These are phyloP conservation scores for Fagus crenata DNA, from an alignment of 306 rosid genomes.

Conservation along the genomic window DNA sequence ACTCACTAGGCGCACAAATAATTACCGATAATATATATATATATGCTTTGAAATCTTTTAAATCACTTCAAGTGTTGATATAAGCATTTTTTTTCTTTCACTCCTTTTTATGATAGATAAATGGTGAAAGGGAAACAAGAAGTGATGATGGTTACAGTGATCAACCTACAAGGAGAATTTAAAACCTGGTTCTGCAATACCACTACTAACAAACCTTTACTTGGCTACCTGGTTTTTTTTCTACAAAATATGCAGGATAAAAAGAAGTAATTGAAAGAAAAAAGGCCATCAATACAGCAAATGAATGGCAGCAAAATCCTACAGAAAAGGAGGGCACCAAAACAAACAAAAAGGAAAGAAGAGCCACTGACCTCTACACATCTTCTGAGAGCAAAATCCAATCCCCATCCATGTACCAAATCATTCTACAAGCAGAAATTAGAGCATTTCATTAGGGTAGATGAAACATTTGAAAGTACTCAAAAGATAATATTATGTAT, in stretches of 20 bases:
- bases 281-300: constrained; percentile 13
- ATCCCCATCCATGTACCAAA: constrained; percentile 99
- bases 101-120: background rate
- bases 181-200: background rate
- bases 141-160: background rate
- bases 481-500: constrained; percentile 16
- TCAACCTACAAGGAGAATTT: background rate
- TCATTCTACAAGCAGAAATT: constrained; percentile 69
- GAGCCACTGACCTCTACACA: constrained; percentile 79
- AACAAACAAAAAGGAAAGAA: constrained; percentile 19
- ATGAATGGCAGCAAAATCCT: constrained; percentile 10
- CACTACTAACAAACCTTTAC: background rate
- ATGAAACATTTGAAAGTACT: background rate
- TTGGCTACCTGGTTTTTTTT: background rate
- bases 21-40: too few relatives aligned
- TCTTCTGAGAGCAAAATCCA: constrained; percentile 98
- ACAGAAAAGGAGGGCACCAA: background rate
- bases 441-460: constrained; percentile 15
- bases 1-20: too few relatives aligned
- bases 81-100: background rate
- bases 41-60: background rate
- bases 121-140: background rate
- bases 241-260: constrained; percentile 16
- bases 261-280: constrained; percentile 19
- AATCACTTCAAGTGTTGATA: background rate